Conservation (phyloP, 257 asterid species). For the Vinca minor region DNA sequence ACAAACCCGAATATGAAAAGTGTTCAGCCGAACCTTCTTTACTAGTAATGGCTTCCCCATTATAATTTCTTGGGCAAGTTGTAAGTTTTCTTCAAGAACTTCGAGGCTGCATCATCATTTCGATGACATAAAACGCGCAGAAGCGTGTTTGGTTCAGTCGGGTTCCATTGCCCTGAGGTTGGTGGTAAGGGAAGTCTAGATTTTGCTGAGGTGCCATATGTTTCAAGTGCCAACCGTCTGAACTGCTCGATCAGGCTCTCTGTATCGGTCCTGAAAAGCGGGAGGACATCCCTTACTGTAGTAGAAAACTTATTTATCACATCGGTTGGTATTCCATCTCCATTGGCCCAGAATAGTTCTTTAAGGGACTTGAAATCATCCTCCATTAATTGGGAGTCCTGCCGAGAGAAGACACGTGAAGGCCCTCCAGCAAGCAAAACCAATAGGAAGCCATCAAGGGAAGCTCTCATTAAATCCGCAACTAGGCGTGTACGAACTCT, state of each 20-base stretch:
- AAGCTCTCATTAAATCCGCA: slow-evolving; percentile 86
- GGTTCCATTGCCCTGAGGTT: slow-evolving; percentile 88
- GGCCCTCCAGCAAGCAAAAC: slow-evolving; percentile 97
- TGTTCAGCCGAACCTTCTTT: neutral
- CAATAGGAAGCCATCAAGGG: slow-evolving; percentile 70
- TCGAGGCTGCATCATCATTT: slow-evolving; percentile 81
- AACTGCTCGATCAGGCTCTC: slow-evolving; percentile 64
- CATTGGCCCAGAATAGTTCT: slow-evolving; percentile 87
- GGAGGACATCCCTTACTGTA: slow-evolving; percentile 56
- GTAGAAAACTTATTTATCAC: slow-evolving; percentile 63
- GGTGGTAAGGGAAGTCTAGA: slow-evolving; percentile 86
- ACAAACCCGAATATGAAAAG: neutral
- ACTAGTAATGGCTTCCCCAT: slow-evolving; percentile 1
- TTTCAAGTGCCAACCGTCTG: slow-evolving; percentile 51
- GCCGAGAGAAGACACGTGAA: slow-evolving; percentile 53
- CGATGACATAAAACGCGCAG: slow-evolving; percentile 82
- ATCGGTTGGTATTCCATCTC: slow-evolving; percentile 79
- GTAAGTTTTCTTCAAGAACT: slow-evolving; percentile 82
- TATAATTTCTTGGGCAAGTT: slow-evolving; percentile 78
- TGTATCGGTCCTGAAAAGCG: slow-evolving; percentile 62
- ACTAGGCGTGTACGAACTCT: slow-evolving; percentile 68
- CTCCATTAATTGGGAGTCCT: slow-evolving; percentile 65
- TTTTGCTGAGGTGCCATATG: slow-evolving; percentile 72
- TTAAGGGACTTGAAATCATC: slow-evolving; percentile 78
- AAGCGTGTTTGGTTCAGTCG: slow-evolving; percentile 80